A percentile compares a stretch with the other conserved stretches of the same genome.
Conservation (phyloP, 73 alveolate species). For the Tetrahymena thermophila region DNA sequence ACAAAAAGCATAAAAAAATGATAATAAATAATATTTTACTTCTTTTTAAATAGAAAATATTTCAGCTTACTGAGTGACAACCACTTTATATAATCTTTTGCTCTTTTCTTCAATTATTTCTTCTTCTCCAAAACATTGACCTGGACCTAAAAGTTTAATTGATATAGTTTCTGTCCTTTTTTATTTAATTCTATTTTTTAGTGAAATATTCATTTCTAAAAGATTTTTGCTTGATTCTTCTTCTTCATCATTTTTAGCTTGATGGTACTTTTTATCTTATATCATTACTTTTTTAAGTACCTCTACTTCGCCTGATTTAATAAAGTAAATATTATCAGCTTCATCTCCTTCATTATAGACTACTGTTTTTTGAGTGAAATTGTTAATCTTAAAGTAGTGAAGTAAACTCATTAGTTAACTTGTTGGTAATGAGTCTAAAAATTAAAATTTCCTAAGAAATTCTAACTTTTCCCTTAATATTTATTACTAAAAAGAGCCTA, state of each 20-base stretch:
- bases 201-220: neutral
- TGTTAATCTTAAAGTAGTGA: neutral
- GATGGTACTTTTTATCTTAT: neutral
- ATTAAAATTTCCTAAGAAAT: neutral
- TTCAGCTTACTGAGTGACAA: neutral
- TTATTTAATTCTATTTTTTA: neutral
- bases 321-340: neutral
- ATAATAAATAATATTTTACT: neutral
- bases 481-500: neutral
- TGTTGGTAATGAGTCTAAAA: neutral
- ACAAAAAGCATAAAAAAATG: too few relatives aligned
- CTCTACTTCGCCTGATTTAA: neutral
- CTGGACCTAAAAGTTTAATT: neutral
- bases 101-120: neutral
- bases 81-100: neutral
- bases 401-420: neutral
- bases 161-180: neutral
- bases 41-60: neutral
- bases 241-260: neutral
- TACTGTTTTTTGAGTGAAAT: neutral
- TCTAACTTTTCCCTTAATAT: neutral
- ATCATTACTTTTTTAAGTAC: neutral
- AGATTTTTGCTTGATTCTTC: neutral
- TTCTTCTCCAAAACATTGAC: neutral
- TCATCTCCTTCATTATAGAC: neutral